Conservation (phyloP, 495 filamentous ascomycete genomes). For the Aspergillus asperescens region DNA sequence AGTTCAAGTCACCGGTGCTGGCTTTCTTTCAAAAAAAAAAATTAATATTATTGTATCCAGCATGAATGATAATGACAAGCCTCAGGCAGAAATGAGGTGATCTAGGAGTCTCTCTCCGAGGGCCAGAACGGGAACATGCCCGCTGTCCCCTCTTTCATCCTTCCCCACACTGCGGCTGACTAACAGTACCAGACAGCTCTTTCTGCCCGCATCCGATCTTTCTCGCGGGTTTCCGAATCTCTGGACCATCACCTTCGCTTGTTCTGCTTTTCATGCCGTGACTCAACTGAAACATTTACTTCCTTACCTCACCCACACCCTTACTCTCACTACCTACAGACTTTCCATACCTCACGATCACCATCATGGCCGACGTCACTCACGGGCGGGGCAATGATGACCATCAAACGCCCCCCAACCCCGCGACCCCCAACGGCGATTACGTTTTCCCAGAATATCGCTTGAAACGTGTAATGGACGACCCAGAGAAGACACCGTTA, state of each 20-base stretch:
- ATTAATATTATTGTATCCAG: no score
- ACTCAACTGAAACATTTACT: slow-evolving; percentile 1
- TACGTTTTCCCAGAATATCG: slow-evolving; percentile 72
- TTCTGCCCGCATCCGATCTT: slow-evolving; percentile 15
- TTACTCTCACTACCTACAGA: neutral
- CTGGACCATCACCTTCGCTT: slow-evolving; percentile 1
- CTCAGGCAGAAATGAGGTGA: slow-evolving; percentile 12
- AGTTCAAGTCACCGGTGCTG: no score
- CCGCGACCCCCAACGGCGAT: slow-evolving; percentile 38
- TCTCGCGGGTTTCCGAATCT: neutral
- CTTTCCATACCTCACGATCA: neutral
- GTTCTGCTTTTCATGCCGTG: neutral
- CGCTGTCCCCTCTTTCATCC: slow-evolving; percentile 1
- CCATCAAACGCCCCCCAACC: slow-evolving; percentile 21
- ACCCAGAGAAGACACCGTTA: slow-evolving; percentile 67
- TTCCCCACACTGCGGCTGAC: slow-evolving; percentile 20
- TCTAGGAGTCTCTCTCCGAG: slow-evolving; percentile 1
- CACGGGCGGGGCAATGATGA: slow-evolving; percentile 31
- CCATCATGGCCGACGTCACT: slow-evolving; percentile 30
- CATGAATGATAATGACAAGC: neutral
- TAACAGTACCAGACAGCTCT: neutral
- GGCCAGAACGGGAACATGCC: slow-evolving; percentile 2
- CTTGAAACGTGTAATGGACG: slow-evolving; percentile 60
- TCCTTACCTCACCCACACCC: neutral
- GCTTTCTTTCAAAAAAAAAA: no score